These are phyloP conservation scores for Neofusicoccum laricinum DNA, from an alignment of 2,329 filamentous ascomycete species.

Conservation along the genomic window DNA sequence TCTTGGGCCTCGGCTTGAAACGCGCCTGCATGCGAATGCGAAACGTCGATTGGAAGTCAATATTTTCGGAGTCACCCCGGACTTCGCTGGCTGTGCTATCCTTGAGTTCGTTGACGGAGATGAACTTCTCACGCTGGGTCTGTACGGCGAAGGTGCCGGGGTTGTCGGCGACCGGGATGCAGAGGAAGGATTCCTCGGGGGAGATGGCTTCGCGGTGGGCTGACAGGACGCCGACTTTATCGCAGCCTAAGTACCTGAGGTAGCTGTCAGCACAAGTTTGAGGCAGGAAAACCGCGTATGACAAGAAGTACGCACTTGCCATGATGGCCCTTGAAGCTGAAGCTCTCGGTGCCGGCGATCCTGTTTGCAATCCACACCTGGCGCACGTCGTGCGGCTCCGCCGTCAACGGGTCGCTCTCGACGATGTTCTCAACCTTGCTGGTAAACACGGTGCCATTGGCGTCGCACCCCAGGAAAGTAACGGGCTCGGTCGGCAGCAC, in stretches of 20 bases:
- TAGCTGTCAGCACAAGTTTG: constrained; percentile 9
- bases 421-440: constrained; percentile 82
- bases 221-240: constrained; percentile 75
- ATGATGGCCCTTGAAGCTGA: constrained; percentile 87
- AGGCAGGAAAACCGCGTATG: too few relatives aligned
- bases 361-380: constrained; percentile 92
- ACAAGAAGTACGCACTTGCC: constrained; percentile 57
- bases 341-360: constrained; percentile 75
- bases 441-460: constrained; percentile 81
- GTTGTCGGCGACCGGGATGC: constrained; percentile 61
- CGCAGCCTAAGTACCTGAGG: constrained; percentile 75
- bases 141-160: constrained; percentile 73
- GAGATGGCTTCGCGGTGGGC: constrained; percentile 80
- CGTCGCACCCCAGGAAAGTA: constrained; percentile 79
- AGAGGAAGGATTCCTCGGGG: constrained; percentile 74
- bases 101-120: constrained; percentile 53
- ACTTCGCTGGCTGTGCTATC: constrained; percentile 50
- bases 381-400: constrained; percentile 91
- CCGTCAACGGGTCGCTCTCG: constrained; percentile 75
- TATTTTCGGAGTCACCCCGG: constrained; percentile 69
- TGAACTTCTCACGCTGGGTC: constrained; percentile 67
- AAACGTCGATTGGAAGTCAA: constrained; percentile 68
- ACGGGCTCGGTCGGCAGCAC: constrained; percentile 73
- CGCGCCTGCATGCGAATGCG: constrained; percentile 90
- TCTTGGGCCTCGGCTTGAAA: constrained; percentile 82